Conservation (phyloP, 176 grass and related monocot genomes). For the Triticum monococcum region DNA sequence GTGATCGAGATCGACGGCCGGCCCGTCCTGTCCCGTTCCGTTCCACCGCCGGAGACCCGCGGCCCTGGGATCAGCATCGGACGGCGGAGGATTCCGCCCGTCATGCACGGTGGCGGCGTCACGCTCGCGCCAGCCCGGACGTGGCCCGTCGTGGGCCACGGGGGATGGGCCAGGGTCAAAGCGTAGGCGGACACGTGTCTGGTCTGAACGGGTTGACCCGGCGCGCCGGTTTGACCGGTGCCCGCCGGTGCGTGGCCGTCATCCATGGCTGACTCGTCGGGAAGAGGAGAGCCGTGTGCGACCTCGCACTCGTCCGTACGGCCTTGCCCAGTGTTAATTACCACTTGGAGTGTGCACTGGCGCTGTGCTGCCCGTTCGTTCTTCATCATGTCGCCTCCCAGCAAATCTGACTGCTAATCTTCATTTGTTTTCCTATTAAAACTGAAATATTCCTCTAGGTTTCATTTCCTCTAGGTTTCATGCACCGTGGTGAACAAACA, state of each 20-base stretch:
- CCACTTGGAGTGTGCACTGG: not conserved
- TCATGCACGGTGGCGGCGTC: conserved; percentile 13
- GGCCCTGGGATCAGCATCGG: conserved; percentile 12
- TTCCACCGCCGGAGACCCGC: not conserved
- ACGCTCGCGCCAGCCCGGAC: conserved; percentile 16
- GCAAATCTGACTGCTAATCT: too few species aligned
- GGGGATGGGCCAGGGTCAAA: conserved; percentile 40
- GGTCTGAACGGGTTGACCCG: conserved; percentile 44
- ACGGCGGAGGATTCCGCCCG: not conserved
- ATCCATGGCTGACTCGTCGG: conserved; percentile 46
- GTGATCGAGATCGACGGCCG: not conserved
- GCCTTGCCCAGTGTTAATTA: not conserved
- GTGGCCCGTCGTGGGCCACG: not conserved
- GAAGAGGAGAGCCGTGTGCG: not conserved
- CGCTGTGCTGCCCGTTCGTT: too few species aligned
- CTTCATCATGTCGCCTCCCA: too few species aligned
- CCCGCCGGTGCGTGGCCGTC: conserved; percentile 42
- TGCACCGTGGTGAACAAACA: too few species aligned
- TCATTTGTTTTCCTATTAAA: too few species aligned
- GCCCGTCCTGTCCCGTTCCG: not conserved
- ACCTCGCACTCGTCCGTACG: conserved; percentile 19
- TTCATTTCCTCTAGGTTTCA: too few species aligned
- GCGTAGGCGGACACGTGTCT: conserved; percentile 38
- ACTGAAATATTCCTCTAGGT: too few species aligned
- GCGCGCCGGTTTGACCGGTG: conserved; percentile 27